Evolutionary conservation across 371 early-diverging fungal genomes (phyloP), one percentile per base, ranked within the genome.

Genomic region (Mucor sp.): DNA sequence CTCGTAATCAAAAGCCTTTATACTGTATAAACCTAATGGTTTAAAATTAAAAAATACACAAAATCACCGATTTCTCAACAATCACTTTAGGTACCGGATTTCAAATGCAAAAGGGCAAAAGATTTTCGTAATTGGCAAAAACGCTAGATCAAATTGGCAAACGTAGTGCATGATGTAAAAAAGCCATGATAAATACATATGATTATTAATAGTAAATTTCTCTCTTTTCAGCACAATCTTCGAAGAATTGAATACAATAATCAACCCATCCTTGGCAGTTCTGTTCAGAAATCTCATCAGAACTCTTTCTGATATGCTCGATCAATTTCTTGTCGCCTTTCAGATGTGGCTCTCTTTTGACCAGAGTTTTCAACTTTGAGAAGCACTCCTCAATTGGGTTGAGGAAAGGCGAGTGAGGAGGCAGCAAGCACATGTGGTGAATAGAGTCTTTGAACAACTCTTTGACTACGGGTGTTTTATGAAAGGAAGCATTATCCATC

Each of bases 401-500:
- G 17, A 59, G 14, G 17, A 59, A 37, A 39, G 39, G 25, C 5
- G 59, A 39, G 21, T 59, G 32, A 3, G 57, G 57, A 3, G 66
- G 66, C 37, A 53, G n/a, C 30, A 66, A 53, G 25, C 23, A 27
- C 21, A 66, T 30, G 1, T 28, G 28, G 27, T 66, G 57, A 4
- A 11, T 23, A 1, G 50, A 25, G 33, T 53, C 37, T n/a, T 60
- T 43, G 6, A 66, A 23, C 0, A 25, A 25, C 19, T 53, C 53
- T 66, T 28, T n/a, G n/a, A 66, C 37, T 9, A 6, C 15, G 8
- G 30, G 27, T 17, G 41, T 2, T 48, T 7, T 66, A 12, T 60
- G 66, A 50, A 66, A 53, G 7, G 53, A 25, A 8, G 59, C 59
- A n/a, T n/a, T n/a, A n/a, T n/a, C n/a, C n/a, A n/a, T n/a, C n/a